phyloP scores from a whole-genome alignment of 805 yeast genomes.

The Metschnikowia koreensis region DNA sequence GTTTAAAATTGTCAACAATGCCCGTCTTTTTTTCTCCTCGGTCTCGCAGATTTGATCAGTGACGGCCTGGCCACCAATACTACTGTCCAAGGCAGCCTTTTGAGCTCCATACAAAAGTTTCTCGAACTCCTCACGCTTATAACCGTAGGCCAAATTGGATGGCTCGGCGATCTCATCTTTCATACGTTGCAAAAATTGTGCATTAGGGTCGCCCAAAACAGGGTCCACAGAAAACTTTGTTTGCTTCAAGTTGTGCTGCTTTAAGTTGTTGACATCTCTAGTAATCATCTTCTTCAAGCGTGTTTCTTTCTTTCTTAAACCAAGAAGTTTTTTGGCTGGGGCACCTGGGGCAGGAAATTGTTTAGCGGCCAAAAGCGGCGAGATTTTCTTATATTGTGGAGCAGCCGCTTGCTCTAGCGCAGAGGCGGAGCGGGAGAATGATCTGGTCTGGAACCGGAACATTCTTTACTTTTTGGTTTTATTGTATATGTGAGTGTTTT shows the following conservation, averaged over 20 bases:
- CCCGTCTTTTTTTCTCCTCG: constrained; percentile 61
- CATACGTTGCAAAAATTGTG: constrained; percentile 68
- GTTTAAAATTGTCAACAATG: constrained; percentile 66
- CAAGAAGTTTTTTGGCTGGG: constrained; percentile 30
- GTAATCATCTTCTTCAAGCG: constrained; percentile 41
- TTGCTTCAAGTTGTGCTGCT: constrained; percentile 35
- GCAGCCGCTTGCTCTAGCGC: constrained; percentile 10
- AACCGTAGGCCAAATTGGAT: constrained; percentile 58
- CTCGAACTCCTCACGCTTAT: constrained; percentile 64
- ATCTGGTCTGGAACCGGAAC: constrained; percentile 13
- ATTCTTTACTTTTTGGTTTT: constrained; percentile 3
- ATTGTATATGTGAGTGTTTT: neutral
- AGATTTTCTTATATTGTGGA: constrained; percentile 1
- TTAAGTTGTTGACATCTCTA: constrained; percentile 38
- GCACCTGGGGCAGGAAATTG: constrained; percentile 35
- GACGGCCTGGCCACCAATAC: constrained; percentile 30
- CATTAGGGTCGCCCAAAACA: constrained; percentile 68
- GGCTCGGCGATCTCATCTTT: constrained; percentile 66
- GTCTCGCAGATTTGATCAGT: constrained; percentile 26
- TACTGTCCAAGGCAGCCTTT: constrained; percentile 48
- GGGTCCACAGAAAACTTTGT: constrained; percentile 62
- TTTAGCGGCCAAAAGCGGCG: constrained; percentile 33
- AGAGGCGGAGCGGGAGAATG: constrained; percentile 5
- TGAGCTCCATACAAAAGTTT: constrained; percentile 76
- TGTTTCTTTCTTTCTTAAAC: constrained; percentile 38